These are phyloP conservation scores for Funneliformis caledonium DNA, from an alignment of 371 early-diverging fungal species.

Conservation along the genomic window DNA sequence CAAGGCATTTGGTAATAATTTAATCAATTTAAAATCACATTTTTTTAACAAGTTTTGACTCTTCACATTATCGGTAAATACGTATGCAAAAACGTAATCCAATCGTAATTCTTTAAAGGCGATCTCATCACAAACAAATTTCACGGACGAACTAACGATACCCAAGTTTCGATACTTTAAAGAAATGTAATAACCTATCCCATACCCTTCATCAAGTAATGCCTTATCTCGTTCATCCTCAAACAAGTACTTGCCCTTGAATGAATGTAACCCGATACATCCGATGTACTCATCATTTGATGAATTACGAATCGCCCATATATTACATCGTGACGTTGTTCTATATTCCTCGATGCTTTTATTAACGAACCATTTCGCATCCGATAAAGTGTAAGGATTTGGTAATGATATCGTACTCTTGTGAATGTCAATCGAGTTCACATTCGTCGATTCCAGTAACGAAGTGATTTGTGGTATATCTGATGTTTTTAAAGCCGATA, in stretches of 20 bases:
- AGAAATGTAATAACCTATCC: conserved; percentile 27
- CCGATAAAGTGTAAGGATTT: background rate
- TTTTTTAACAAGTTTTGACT: background rate
- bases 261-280: background rate
- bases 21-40: background rate
- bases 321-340: background rate
- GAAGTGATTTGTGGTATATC: background rate
- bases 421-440: conserved; percentile 12
- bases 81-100: background rate
- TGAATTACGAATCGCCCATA: conserved; percentile 5
- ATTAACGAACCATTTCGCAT: conserved; percentile 7
- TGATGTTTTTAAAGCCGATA: background rate
- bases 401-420: background rate
- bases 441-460: background rate
- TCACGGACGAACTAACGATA: background rate
- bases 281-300: conserved; percentile 3
- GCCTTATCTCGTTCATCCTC: background rate
- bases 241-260: background rate
- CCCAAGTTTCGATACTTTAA: background rate
- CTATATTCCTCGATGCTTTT: background rate
- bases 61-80: background rate
- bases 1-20: background rate
- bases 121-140: conserved; percentile 32
- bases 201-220: background rate
- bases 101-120: background rate